These are phyloP conservation scores for Leptodermis oblonga DNA, from an alignment of 257 asterid species.

Conservation along the genomic window DNA sequence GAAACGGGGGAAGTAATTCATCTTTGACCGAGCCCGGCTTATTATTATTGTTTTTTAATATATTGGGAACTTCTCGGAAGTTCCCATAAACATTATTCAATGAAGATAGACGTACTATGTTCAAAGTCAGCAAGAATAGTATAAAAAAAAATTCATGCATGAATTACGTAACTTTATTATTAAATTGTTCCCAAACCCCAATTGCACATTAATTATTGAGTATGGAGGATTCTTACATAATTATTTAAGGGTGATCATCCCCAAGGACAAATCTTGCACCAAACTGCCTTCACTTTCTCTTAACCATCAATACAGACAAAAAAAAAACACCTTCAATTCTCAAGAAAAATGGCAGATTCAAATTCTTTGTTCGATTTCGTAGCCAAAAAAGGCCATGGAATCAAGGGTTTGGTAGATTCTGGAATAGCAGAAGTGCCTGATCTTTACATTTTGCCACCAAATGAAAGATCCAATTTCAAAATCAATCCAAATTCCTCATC, in stretches of 20 bases:
- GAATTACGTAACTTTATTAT: too few relatives aligned
- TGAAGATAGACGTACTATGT: too few relatives aligned
- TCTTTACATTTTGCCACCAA: not conserved
- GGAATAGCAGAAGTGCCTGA: constrained; percentile 12
- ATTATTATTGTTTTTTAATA: too few relatives aligned
- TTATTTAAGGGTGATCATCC: not conserved
- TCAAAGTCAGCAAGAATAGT: too few relatives aligned
- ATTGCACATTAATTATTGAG: not conserved
- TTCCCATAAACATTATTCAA: too few relatives aligned
- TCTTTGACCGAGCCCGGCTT: too few relatives aligned
- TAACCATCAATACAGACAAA: not conserved
- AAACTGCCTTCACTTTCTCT: not conserved
- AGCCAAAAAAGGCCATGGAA: not conserved
- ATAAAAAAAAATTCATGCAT: too few relatives aligned
- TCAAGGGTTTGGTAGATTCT: constrained; percentile 10
- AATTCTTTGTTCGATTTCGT: not conserved
- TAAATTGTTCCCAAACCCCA: too few relatives aligned
- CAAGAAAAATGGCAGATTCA: not conserved
- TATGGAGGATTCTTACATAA: not conserved
- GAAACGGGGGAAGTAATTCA: too few relatives aligned
- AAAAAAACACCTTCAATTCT: not conserved
- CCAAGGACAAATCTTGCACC: not conserved
- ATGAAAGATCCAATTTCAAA: constrained; percentile 4
- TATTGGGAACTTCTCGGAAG: too few relatives aligned
- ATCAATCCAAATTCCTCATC: not conserved